Evolutionary conservation across 2,329 filamentous ascomycete species (phyloP).

Genomic region (Emydomyces testavorans): DNA sequence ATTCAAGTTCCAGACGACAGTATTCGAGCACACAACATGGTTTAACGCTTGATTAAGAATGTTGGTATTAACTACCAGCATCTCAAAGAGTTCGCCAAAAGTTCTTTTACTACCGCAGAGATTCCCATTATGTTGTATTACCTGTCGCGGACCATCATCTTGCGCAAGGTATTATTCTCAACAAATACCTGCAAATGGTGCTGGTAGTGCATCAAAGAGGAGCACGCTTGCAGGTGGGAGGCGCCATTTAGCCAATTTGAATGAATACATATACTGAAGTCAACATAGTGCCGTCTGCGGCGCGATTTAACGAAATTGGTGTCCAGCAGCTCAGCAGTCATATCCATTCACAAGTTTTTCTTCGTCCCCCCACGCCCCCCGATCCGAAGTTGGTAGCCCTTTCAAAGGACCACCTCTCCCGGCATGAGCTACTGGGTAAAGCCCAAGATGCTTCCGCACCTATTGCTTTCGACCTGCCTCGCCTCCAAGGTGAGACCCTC

Average conservation of each 20-base stretch:
- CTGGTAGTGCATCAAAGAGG: neutral
- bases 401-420: conserved; percentile 66
- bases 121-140: neutral
- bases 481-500: conserved; percentile 64
- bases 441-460: conserved; percentile 65
- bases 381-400: conserved; percentile 65
- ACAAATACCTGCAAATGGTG: neutral
- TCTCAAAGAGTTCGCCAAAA: neutral
- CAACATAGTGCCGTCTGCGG: conserved; percentile 34
- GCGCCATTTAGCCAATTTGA: neutral
- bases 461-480: conserved; percentile 75
- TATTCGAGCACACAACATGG: neutral
- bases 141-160: neutral
- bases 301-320: conserved; percentile 82
- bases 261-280: neutral
- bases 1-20: neutral
- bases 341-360: conserved; percentile 76
- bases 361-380: conserved; percentile 41
- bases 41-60: conserved; percentile 9
- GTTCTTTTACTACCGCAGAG: neutral
- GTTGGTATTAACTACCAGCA: conserved; percentile 8
- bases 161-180: conserved; percentile 5
- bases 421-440: conserved; percentile 83
- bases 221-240: conserved; percentile 2
- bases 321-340: conserved; percentile 84